Evolutionary conservation across 805 yeast genomes (phyloP).

Genomic region (Schwanniomyces vanrijiae): DNA sequence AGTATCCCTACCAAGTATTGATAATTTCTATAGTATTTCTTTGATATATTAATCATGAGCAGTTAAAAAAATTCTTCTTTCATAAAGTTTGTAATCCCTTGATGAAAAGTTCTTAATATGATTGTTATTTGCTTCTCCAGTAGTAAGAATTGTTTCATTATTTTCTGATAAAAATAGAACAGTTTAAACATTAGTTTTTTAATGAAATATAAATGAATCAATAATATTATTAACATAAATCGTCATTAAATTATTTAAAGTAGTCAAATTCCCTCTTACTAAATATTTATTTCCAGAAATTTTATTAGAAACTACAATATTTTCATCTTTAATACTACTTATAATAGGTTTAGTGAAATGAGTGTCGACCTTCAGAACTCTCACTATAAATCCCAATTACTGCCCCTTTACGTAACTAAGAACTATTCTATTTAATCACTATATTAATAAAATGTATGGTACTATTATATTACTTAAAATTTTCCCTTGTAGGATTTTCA

Average conservation of each 20-base stretch:
- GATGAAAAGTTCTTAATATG: slow-evolving; percentile 51
- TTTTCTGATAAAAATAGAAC: slow-evolving; percentile 46
- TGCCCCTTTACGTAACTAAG: slow-evolving; percentile 44
- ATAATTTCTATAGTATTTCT: too few relatives aligned
- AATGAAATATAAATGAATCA: slow-evolving; percentile 33
- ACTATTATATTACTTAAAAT: slow-evolving; percentile 49
- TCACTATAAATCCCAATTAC: slow-evolving; percentile 48
- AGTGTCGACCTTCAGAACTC: slow-evolving; percentile 35
- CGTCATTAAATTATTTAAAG: slow-evolving; percentile 46
- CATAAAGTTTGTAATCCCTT: slow-evolving; percentile 49
- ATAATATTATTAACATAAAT: slow-evolving; percentile 43
- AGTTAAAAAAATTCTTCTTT: slow-evolving; percentile 52
- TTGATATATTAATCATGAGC: slow-evolving; percentile 48
- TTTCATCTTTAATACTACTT: slow-evolving; percentile 16
- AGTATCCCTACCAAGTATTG: too few relatives aligned
- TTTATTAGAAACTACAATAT: slow-evolving; percentile 37
- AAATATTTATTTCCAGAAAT: slow-evolving; percentile 46
- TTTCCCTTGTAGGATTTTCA: slow-evolving; percentile 19
- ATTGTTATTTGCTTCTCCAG: slow-evolving; percentile 34
- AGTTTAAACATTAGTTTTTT: slow-evolving; percentile 29
- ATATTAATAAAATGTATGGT: slow-evolving; percentile 55
- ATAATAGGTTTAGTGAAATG: slow-evolving; percentile 38
- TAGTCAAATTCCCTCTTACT: slow-evolving; percentile 49
- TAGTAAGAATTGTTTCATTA: slow-evolving; percentile 47
- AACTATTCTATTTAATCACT: slow-evolving; percentile 45